Evolutionary conservation across 305 asterid species (phyloP).

Genomic region (Rubia tinctorum): DNA sequence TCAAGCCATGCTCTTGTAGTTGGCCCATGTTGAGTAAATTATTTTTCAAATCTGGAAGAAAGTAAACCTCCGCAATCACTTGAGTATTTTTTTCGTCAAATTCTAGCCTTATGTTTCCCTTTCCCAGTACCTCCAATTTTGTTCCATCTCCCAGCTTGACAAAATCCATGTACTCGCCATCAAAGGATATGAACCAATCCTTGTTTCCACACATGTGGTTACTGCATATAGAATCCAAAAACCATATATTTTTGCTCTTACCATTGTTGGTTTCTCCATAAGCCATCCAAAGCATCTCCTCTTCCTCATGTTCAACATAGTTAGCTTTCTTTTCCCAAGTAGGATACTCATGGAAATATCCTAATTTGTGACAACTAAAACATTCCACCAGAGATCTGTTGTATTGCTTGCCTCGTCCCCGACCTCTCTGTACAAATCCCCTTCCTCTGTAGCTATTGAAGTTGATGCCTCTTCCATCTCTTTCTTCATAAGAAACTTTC

Average conservation of each 20-base stretch:
- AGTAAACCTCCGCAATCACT: not conserved
- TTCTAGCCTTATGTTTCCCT: not conserved
- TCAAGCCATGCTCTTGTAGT: not conserved
- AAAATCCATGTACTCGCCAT: too few species aligned
- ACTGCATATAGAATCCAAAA: too few species aligned
- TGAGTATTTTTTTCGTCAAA: not conserved
- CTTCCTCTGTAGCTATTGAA: too few species aligned
- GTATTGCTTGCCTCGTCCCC: too few species aligned
- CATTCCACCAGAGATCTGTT: slow-evolving; percentile 1
- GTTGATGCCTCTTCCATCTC: too few species aligned
- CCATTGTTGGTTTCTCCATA: too few species aligned
- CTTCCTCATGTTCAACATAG: not conserved
- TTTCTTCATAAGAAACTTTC: too few species aligned
- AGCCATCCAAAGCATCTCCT: too few species aligned
- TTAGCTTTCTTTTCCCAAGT: not conserved
- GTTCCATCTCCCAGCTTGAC: slow-evolving; percentile 6
- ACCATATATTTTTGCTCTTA: too few species aligned
- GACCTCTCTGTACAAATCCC: slow-evolving; percentile 4
- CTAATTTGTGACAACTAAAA: slow-evolving; percentile 10
- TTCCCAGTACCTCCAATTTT: not conserved
- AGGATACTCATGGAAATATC: too few species aligned
- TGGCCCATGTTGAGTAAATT: slow-evolving; percentile 7
- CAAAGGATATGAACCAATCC: too few species aligned
- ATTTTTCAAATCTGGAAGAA: not conserved
- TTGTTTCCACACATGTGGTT: too few species aligned